phyloP scores from a whole-genome alignment of 1,284 basidiomycete species.

The Anthracocystis walkeri region DNA sequence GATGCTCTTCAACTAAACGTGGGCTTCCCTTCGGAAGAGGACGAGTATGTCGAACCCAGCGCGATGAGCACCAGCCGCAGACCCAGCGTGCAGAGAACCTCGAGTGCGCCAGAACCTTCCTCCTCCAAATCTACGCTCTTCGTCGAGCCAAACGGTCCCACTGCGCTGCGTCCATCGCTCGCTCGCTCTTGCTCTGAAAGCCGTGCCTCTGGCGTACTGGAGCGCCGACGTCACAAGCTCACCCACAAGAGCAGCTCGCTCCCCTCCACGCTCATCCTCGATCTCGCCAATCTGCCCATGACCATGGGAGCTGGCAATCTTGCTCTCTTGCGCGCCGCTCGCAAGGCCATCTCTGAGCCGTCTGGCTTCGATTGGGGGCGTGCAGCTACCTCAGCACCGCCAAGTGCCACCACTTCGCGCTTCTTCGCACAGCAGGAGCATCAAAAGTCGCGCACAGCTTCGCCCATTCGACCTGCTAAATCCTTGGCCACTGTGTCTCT shows the following conservation, averaged over 20 bases:
- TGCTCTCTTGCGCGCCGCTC: slow-evolving; percentile 41
- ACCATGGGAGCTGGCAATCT: slow-evolving; percentile 45
- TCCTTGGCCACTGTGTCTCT: slow-evolving; percentile 9
- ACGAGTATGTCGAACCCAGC: slow-evolving; percentile 35
- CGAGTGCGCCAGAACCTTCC: slow-evolving; percentile 39
- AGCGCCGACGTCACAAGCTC: slow-evolving; percentile 35
- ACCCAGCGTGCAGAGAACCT: slow-evolving; percentile 45
- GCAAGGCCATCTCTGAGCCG: slow-evolving; percentile 40
- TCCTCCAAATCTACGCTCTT: slow-evolving; percentile 29
- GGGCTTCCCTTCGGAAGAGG: slow-evolving; percentile 9
- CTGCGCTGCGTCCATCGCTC: slow-evolving; percentile 24
- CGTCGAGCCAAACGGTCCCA: slow-evolving; percentile 19
- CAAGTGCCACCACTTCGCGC: slow-evolving; percentile 14
- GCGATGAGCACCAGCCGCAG: slow-evolving; percentile 27
- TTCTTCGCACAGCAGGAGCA: slow-evolving; percentile 21
- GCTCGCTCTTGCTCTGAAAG: slow-evolving; percentile 48
- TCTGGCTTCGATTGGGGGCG: slow-evolving; percentile 49
- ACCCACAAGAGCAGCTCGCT: slow-evolving; percentile 11
- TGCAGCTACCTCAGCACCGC: slow-evolving; percentile 22
- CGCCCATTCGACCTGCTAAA: slow-evolving; percentile 4
- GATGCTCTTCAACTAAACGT: not conserved
- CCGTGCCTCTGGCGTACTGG: slow-evolving; percentile 39
- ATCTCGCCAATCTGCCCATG: slow-evolving; percentile 36
- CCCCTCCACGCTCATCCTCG: slow-evolving; percentile 39
- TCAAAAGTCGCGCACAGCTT: not conserved